phyloP scores from a whole-genome alignment of 208 protist genomes.

The Wallacemonas rigidus region DNA sequence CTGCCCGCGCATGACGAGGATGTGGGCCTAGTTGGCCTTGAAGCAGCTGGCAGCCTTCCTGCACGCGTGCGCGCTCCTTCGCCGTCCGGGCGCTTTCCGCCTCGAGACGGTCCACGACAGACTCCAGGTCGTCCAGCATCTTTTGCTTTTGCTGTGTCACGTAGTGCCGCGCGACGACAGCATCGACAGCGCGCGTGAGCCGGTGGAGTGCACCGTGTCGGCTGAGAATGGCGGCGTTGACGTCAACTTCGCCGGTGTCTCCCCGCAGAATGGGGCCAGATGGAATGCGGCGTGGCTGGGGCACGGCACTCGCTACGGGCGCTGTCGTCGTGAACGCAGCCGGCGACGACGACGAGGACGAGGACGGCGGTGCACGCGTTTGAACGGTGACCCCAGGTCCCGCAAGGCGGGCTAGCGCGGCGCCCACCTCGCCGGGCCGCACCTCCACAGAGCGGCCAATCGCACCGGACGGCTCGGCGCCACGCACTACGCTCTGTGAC shows the following conservation, averaged over 20 bases:
- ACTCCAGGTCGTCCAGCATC: conserved; percentile 51
- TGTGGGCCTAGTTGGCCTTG: neutral
- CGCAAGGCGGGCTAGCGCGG: neutral
- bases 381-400: neutral
- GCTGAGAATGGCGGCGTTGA: conserved; percentile 33
- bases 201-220: conserved; percentile 45
- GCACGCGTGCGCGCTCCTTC: neutral
- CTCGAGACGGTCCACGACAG: conserved; percentile 27
- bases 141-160: conserved; percentile 42
- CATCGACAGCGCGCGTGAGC: conserved; percentile 51
- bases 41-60: conserved; percentile 38
- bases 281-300: neutral
- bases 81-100: neutral
- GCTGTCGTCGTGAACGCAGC: neutral
- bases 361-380: too few species aligned
- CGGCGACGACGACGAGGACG: too few species aligned
- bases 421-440: neutral
- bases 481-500: too few species aligned
- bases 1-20: neutral
- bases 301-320: neutral
- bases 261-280: neutral
- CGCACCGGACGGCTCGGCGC: too few species aligned
- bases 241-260: conserved; percentile 18
- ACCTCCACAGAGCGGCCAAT: neutral
- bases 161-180: conserved; percentile 56